phyloP scores from a whole-genome alignment of 805 yeast genomes.

The Zygosaccharomyces kombuchaensis region DNA sequence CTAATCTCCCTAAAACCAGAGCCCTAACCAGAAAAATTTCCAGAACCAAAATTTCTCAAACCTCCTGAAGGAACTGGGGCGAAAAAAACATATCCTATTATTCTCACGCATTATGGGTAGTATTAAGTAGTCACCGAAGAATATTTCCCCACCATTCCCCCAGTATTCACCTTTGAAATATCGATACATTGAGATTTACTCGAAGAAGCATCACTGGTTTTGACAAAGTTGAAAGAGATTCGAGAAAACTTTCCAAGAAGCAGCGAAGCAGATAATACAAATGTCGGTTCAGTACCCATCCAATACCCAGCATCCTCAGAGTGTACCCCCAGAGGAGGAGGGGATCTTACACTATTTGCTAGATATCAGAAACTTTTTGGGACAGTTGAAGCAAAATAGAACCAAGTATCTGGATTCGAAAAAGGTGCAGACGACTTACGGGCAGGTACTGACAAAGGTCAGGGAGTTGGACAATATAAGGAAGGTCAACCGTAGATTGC shows the following conservation, averaged over 20 bases:
- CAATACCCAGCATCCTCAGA: conserved; percentile 26
- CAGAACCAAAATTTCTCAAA: conserved; percentile 1
- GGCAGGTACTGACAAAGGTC: conserved; percentile 50
- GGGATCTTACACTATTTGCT: conserved; percentile 39
- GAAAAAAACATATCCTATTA: not conserved
- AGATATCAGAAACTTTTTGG: conserved; percentile 41
- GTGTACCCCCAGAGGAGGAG: conserved; percentile 38
- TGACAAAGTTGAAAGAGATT: not conserved
- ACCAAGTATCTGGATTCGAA: conserved; percentile 60
- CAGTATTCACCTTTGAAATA: not conserved
- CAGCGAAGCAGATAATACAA: not conserved
- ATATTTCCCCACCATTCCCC: not conserved
- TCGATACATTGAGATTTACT: not conserved
- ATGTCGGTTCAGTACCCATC: conserved; percentile 1
- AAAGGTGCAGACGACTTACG: conserved; percentile 59
- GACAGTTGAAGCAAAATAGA: conserved; percentile 58
- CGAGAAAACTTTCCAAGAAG: not conserved
- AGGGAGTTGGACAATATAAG: conserved; percentile 52
- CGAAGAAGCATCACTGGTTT: not conserved
- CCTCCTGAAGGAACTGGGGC: conserved; percentile 3
- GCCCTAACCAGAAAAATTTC: conserved; percentile 4
- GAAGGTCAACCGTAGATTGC: conserved; percentile 34
- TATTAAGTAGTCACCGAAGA: not conserved
- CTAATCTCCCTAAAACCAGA: not conserved
- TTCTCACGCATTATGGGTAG: not conserved